Evolutionary conservation across 1,284 basidiomycete species (phyloP).

Genomic region (Ceratorhiza oryzae-sativae): DNA sequence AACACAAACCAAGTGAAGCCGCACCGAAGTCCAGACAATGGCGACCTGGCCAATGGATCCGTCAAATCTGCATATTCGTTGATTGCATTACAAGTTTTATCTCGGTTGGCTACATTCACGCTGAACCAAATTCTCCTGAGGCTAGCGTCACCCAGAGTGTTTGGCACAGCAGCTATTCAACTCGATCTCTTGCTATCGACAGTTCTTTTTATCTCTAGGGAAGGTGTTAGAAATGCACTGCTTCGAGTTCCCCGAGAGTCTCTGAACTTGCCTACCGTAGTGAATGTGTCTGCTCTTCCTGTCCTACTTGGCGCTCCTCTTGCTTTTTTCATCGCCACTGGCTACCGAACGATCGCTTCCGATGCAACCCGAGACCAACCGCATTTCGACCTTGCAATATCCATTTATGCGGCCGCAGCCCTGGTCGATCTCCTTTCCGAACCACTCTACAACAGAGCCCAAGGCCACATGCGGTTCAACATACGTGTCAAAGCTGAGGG

Average conservation of each 20-base stretch:
- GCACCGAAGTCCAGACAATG: background rate
- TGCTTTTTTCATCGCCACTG: constrained; percentile 55
- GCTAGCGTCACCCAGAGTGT: constrained; percentile 83
- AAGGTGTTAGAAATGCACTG: constrained; percentile 87
- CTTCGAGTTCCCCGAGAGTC: constrained; percentile 54
- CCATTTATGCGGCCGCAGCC: constrained; percentile 75
- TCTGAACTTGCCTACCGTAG: constrained; percentile 38
- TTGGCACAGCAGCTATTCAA: constrained; percentile 85
- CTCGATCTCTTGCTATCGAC: constrained; percentile 88
- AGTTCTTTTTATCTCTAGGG: constrained; percentile 89
- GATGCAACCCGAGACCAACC: constrained; percentile 65
- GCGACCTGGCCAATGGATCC: constrained; percentile 43
- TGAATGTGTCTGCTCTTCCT: constrained; percentile 66
- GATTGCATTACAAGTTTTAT: constrained; percentile 84
- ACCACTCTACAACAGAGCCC: constrained; percentile 81
- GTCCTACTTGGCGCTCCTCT: constrained; percentile 64
- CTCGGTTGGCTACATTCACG: constrained; percentile 83
- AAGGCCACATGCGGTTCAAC: constrained; percentile 68
- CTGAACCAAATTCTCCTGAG: constrained; percentile 90
- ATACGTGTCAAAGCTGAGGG: constrained; percentile 85
- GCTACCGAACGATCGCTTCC: constrained; percentile 62
- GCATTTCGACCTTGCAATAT: constrained; percentile 68
- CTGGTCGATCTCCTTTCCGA: constrained; percentile 80
- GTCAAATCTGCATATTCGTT: constrained; percentile 77
- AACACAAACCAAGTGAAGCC: background rate